Conservation (phyloP, 2,329 filamentous ascomycete genomes). For the Fusarium coffeatum region DNA sequence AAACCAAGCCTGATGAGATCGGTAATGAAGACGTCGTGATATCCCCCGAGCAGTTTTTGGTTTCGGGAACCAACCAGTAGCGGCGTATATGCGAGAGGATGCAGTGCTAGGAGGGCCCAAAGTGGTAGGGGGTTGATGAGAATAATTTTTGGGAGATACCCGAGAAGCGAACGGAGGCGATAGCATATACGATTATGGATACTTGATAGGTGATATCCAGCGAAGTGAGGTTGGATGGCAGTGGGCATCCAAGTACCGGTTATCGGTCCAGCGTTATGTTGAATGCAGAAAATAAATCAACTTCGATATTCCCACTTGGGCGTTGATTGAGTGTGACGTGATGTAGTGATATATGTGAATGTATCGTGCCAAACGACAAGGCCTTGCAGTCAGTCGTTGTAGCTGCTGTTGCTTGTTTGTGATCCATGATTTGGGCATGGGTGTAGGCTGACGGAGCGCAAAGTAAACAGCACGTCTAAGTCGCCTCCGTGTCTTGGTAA, state of each 20-base stretch:
- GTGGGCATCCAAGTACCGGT: constrained; percentile 18
- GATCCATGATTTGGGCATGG: background rate
- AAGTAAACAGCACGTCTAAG: background rate
- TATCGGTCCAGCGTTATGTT: constrained; percentile 3
- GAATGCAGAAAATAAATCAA: constrained; percentile 23
- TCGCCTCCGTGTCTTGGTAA: background rate
- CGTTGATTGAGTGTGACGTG: background rate
- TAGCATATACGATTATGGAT: background rate
- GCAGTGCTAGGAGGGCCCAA: constrained; percentile 5
- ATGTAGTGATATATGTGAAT: background rate
- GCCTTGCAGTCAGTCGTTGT: background rate
- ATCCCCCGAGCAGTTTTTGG: constrained; percentile 24
- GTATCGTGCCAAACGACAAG: too few relatives aligned
- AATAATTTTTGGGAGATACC: constrained; percentile 18
- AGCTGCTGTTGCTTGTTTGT: background rate
- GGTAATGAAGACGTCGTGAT: constrained; percentile 34
- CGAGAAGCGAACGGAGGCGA: constrained; percentile 1
- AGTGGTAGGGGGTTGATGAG: background rate
- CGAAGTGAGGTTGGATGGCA: constrained; percentile 17
- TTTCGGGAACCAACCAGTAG: constrained; percentile 6
- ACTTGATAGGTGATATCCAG: constrained; percentile 15
- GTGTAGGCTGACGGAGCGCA: background rate
- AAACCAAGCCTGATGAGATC: constrained; percentile 30
- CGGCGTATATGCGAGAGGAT: background rate
- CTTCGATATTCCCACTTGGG: constrained; percentile 10